A percentile compares a stretch with the other conserved stretches of the same genome.
Conservation (phyloP, 441 rosid genomes). For the Flueggea neowawraea region DNA sequence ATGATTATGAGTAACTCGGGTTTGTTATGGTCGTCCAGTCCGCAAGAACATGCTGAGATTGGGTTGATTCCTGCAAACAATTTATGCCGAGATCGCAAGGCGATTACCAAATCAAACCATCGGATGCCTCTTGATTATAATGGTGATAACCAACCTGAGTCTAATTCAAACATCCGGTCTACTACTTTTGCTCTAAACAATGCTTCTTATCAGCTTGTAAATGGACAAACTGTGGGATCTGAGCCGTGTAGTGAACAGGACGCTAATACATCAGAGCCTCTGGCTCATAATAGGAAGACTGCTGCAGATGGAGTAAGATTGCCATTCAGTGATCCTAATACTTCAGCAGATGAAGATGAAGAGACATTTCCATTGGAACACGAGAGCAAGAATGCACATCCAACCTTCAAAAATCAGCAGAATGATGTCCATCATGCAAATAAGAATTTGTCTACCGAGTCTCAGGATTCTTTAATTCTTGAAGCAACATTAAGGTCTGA, state of each 20-base stretch:
- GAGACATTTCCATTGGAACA: constrained; percentile 54
- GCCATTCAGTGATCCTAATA: constrained; percentile 48
- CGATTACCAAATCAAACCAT: constrained; percentile 40
- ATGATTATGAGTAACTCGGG: constrained; percentile 56
- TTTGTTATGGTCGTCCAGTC: constrained; percentile 50
- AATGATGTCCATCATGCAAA: constrained; percentile 14
- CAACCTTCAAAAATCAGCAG: constrained; percentile 31
- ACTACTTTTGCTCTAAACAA: constrained; percentile 29
- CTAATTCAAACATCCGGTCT: constrained; percentile 27
- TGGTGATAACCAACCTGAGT: constrained; percentile 28
- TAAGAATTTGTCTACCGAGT: constrained; percentile 21
- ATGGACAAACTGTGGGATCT: constrained; percentile 64
- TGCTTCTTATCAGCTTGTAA: constrained; percentile 30
- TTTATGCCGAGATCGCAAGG: constrained; percentile 35
- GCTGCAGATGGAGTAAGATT: constrained; percentile 44
- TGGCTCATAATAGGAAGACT: constrained; percentile 48
- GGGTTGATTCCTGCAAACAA: constrained; percentile 35
- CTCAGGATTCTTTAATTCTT: constrained; percentile 56
- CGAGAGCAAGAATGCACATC: constrained; percentile 27
- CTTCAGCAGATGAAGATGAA: constrained; percentile 66
- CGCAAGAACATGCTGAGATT: constrained; percentile 35
- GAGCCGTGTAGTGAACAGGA: constrained; percentile 89
- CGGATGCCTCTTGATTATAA: constrained; percentile 36
- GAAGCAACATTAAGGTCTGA: constrained; percentile 89
- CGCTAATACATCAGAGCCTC: constrained; percentile 84